phyloP scores from a whole-genome alignment of 2,329 filamentous ascomycete species.

The Exophiala aquamarina region DNA sequence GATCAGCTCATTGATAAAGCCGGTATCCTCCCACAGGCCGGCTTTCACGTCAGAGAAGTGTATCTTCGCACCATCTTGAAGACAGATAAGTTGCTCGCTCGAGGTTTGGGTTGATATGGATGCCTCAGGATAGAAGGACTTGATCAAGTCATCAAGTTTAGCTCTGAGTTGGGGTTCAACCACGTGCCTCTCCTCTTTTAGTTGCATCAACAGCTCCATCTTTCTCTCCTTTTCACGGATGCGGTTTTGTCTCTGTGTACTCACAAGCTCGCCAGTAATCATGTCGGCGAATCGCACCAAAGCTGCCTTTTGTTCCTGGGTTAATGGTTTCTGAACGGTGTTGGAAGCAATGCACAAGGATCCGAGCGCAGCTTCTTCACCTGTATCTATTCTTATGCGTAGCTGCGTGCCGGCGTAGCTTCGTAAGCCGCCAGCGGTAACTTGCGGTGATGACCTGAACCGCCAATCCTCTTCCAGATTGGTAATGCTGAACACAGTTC shows the following conservation, averaged over 20 bases:
- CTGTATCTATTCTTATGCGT: conserved; percentile 41
- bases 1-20: conserved; percentile 37
- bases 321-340: conserved; percentile 34
- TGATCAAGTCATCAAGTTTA: conserved; percentile 33
- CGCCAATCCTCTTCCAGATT: conserved; percentile 48
- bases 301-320: conserved; percentile 33
- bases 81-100: conserved; percentile 27
- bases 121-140: conserved; percentile 36
- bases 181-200: conserved; percentile 17
- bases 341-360: conserved; percentile 46
- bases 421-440: conserved; percentile 40
- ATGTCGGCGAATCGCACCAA: conserved; percentile 40
- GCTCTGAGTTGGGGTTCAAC: conserved; percentile 25
- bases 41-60: conserved; percentile 34
- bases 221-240: conserved; percentile 42
- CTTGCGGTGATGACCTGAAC: conserved; percentile 43
- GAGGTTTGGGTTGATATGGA: conserved; percentile 31
- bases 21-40: conserved; percentile 47
- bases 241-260: conserved; percentile 38
- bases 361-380: conserved; percentile 42
- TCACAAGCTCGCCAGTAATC: conserved; percentile 44
- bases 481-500: conserved; percentile 42
- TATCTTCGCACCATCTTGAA: conserved; percentile 33
- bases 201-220: conserved; percentile 34
- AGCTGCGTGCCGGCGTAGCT: conserved; percentile 45